A percentile compares a stretch with the other conserved stretches of the same genome.
phyloP scores from a whole-genome alignment of 23 red algal genomes.

The Gracilaria gracilis region DNA sequence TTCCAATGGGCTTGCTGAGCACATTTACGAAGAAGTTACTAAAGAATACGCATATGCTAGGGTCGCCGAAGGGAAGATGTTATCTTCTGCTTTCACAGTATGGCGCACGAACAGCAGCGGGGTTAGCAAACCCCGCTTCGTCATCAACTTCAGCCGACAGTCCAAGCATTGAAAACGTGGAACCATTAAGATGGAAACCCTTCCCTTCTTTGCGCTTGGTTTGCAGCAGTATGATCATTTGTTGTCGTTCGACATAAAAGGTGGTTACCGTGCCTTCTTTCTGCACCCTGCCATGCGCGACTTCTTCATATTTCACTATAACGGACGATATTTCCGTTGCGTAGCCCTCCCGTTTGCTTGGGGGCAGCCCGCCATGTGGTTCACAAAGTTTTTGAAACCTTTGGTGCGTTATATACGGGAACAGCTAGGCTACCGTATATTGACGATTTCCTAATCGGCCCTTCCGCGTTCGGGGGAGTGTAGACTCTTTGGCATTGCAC shows the following conservation, averaged over 20 bases:
- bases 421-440: background rate
- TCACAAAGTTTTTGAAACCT: conserved; percentile 41
- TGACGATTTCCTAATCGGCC: conserved; percentile 36
- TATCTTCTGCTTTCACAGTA: conserved; percentile 34
- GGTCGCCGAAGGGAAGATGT: background rate
- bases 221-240: background rate
- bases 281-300: background rate
- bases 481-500: no score
- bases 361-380: background rate
- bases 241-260: conserved; percentile 17
- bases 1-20: background rate
- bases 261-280: conserved; percentile 15
- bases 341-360: conserved; percentile 34
- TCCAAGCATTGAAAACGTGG: background rate
- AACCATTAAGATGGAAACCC: conserved; percentile 15
- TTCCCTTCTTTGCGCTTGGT: background rate
- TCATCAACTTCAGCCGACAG: background rate
- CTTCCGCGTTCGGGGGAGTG: background rate
- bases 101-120: background rate
- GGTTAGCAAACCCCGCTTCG: background rate
- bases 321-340: conserved; percentile 27
- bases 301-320: background rate
- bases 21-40: conserved; percentile 1
- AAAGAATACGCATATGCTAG: background rate
- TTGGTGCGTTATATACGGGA: conserved; percentile 16